Base-by-base conservation (phyloP, 1,284 basidiomycete genomes). In the Schizophyllum commune region DNA sequence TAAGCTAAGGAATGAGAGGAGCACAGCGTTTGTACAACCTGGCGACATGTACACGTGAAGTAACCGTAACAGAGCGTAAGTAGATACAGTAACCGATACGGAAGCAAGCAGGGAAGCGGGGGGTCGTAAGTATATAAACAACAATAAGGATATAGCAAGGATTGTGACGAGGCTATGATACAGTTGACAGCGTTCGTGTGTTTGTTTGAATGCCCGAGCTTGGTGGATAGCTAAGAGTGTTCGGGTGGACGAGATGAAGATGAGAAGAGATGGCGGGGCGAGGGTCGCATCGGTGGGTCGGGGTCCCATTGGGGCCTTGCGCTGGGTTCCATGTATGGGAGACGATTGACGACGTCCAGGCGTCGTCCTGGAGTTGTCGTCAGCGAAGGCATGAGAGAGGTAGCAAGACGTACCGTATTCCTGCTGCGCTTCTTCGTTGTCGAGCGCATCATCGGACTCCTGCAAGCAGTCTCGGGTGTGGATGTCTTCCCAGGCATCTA, bases 401-500 rank as follows among this genome's bases (percentile, higher is more conserved):
- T 52, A 55, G 5, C 60, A 33, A 22, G n/a, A 71, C 80, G 60
- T 60, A 85, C 84, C 69, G 64, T 84, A 84, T 66, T 86, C 84
- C 52, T 75, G 70, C 52, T 81, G 78, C 20, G 77, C 75, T 63
- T 80, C 69, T 68, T 84, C 82, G 68, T 90, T 86, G 61, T 71
- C 73, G 32, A 71, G 68, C 65, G 83, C 81, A 53, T 83, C 82
- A 65, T 87, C 85, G 21, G 81, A 84, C 66, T 83, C 83, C 55
- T 75, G 67, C 34, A 83, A 71, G 19, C 82, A 78, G 65, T 83
- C 83, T 58, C 77, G 79, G 55, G 75, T 79, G 58, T 74, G 78
- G 61, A 83, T 74, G 56, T 79, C 74, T 65, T 84, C 78, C 81
- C 80, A 86, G 17, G 82, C 80, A 67, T 86, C 85, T 88, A 68